Evolutionary conservation across 2,329 filamentous ascomycete genomes (phyloP), one percentile per base, ranked within the genome.

Genomic region (Colletotrichum abscissum): DNA sequence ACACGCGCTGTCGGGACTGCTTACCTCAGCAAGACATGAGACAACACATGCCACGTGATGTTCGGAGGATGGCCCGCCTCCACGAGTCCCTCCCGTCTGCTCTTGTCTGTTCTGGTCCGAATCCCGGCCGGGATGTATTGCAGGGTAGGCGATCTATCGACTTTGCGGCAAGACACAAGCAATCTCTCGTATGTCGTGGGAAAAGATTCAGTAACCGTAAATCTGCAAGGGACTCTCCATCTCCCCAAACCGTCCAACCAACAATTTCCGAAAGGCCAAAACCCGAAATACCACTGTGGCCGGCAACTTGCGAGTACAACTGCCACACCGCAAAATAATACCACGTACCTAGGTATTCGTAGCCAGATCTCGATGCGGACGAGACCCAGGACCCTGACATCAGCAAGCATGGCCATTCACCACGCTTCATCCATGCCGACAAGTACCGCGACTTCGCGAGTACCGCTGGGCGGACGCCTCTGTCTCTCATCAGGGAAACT

Each of bases 361-460:
- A 60, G 54, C 26, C 60, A 73, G 67, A 73, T 70, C 70, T 73
- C 70, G 67, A 70, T 73, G 70, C 55, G 70, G 70, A 49, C 60
- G 11, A 64, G 67, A 56, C 67, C 67, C 70, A 73, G 70, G 70
- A 73, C 70, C 70, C 70, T 73, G 70, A 65, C 70, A 73, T 70
- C 67, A 70, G 70, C 67, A 65, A 64, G 52, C 69, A 52, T 52
- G 64, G 64, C 69, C 57, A 26, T 60, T 57, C 60, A 55, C 42
- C 33, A 62, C 60, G 60, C 67, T 30, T 24, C 28, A 70, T 49
- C 67, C 67, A 64, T 73, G 67, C 70, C 22, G 26, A 60, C 35
- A 73, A 70, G 70, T 73, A 70, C 70, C 46, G 42, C 12, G 67
- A 73, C 70, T 56, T 73, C 9, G 26, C 5, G n/a, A 33, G 46